phyloP scores from a whole-genome alignment of 106 monocot genomes.

The Dactylorhiza incarnata region DNA sequence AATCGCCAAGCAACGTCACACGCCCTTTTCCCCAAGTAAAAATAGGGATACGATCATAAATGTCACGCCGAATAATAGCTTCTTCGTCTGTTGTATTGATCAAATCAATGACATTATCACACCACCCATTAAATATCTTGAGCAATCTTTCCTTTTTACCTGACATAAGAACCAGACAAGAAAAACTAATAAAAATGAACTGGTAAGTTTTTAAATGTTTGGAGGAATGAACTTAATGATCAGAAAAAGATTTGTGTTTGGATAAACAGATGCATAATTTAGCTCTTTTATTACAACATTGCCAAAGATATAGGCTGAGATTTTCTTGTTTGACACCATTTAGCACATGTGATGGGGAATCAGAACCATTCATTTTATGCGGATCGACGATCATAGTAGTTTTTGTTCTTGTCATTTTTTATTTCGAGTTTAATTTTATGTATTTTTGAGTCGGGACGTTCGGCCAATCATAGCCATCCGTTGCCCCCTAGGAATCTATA shows the following conservation, averaged over 20 bases:
- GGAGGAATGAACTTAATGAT: not conserved
- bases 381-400: too few relatives aligned
- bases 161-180: constrained; percentile 17
- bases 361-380: too few relatives aligned
- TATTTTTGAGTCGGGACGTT: too few relatives aligned
- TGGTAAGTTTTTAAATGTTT: not conserved
- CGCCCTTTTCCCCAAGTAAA: constrained; percentile 87
- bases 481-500: too few relatives aligned
- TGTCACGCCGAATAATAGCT: constrained; percentile 91
- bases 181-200: constrained; percentile 1
- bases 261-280: not conserved
- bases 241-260: not conserved
- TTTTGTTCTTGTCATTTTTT: too few relatives aligned
- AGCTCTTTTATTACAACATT: not conserved
- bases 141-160: constrained; percentile 86
- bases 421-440: too few relatives aligned
- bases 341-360: too few relatives aligned
- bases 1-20: constrained; percentile 91
- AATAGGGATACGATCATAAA: constrained; percentile 81
- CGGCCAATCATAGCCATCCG: too few relatives aligned
- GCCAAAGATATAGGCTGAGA: not conserved
- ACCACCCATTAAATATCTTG: constrained; percentile 83
- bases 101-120: constrained; percentile 87
- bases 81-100: constrained; percentile 85
- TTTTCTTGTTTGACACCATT: not conserved